Conservation (phyloP, 2,329 filamentous ascomycete genomes). For the Penicillium thymicola region DNA sequence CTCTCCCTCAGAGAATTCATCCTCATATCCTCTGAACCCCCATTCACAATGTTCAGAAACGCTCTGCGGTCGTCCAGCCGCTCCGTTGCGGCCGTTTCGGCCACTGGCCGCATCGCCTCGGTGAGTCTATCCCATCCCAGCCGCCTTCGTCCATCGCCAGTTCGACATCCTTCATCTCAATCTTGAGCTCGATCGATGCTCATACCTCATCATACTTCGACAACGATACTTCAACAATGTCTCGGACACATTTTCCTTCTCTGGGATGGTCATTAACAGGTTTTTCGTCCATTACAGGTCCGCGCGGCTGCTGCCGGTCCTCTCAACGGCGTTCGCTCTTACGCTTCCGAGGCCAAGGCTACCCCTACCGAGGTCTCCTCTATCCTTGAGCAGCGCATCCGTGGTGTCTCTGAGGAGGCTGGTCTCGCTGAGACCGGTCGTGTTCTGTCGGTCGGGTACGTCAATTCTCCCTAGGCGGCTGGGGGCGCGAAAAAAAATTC, state of each 20-base stretch:
- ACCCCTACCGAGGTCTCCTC: conserved; percentile 97
- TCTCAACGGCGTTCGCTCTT: conserved; percentile 75
- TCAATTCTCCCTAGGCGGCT: conserved; percentile 32
- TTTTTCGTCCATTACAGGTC: conserved; percentile 57
- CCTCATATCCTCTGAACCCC: conserved; percentile 44
- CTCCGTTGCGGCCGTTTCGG: conserved; percentile 90
- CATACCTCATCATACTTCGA: conserved; percentile 23
- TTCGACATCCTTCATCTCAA: conserved; percentile 32
- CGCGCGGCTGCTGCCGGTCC: conserved; percentile 80
- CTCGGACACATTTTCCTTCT: conserved; percentile 22
- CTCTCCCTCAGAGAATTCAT: conserved; percentile 41
- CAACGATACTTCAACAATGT: conserved; percentile 21
- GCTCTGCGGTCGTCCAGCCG: conserved; percentile 95
- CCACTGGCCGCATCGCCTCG: conserved; percentile 83
- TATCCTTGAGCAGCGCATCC: conserved; percentile 98
- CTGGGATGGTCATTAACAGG: conserved; percentile 52
- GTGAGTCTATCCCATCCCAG: conserved; percentile 69
- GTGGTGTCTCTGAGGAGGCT: conserved; percentile 96
- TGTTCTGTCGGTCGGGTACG: conserved; percentile 98
- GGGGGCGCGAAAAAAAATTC: conserved; percentile 29
- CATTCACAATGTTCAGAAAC: conserved; percentile 87
- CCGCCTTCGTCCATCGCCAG: conserved; percentile 37
- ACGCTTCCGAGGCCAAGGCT: conserved; percentile 91
- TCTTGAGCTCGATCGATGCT: conserved; percentile 32
- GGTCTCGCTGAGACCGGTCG: conserved; percentile 96